Percentiles rank a stretch among this genome's conserved stretches.
Conservation (phyloP, 2,329 filamentous ascomycete genomes). For the Thermoascus crustaceus region DNA sequence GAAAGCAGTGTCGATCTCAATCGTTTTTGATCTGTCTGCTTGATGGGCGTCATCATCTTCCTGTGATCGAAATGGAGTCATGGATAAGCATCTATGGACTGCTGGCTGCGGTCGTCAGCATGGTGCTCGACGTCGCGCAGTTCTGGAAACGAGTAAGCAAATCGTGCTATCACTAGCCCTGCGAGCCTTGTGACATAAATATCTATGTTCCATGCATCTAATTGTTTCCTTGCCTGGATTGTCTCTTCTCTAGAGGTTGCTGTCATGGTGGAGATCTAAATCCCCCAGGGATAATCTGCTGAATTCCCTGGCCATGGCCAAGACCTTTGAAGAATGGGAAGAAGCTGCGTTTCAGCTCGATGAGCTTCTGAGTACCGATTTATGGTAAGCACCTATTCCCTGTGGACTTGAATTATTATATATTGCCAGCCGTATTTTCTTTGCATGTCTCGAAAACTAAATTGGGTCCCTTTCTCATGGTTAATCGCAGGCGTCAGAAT, state of each 20-base stretch:
- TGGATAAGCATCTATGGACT: constrained; percentile 19
- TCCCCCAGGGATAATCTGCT: constrained; percentile 59
- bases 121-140: constrained; percentile 53
- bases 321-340: constrained; percentile 77
- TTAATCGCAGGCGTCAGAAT: constrained; percentile 62
- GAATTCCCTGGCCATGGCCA: constrained; percentile 56
- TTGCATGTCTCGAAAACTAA: too few species aligned
- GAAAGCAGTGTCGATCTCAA: too few species aligned
- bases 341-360: constrained; percentile 77
- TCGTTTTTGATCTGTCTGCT: too few species aligned
- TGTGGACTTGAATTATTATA: too few species aligned
- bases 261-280: constrained; percentile 58
- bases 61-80: constrained; percentile 13
- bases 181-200: neutral
- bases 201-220: neutral
- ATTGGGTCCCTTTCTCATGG: constrained; percentile 3
- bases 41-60: too few species aligned
- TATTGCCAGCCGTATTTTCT: too few species aligned
- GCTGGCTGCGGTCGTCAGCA: constrained; percentile 41
- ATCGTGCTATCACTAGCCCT: too few species aligned
- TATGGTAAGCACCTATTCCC: constrained; percentile 51
- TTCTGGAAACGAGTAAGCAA: constrained; percentile 57
- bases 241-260: constrained; percentile 7
- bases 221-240: neutral
- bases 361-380: constrained; percentile 66